phyloP scores from a whole-genome alignment of 2,329 filamentous ascomycete genomes.

The Stagonosporopsis rhizophila region DNA sequence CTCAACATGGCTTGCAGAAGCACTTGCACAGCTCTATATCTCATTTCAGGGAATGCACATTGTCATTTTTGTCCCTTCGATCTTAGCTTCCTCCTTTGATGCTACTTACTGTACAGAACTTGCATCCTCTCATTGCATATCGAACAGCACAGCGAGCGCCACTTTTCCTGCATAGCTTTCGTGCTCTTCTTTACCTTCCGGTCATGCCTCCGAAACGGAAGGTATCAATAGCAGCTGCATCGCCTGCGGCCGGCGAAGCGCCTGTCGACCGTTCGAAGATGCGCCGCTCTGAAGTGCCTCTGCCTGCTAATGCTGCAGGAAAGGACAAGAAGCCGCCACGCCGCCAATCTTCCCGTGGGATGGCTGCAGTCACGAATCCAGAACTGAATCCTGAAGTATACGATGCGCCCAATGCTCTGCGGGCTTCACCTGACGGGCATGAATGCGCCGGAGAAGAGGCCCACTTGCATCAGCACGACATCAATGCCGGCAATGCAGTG shows the following conservation, averaged over 20 bases:
- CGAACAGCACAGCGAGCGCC: conserved; percentile 27
- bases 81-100: conserved; percentile 33
- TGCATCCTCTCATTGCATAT: conserved; percentile 28
- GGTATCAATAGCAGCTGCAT: conserved; percentile 34
- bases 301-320: conserved; percentile 27
- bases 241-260: conserved; percentile 17
- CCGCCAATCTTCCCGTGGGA: conserved; percentile 38
- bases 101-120: conserved; percentile 33
- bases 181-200: conserved; percentile 9
- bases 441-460: conserved; percentile 23
- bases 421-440: conserved; percentile 54
- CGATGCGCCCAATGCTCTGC: conserved; percentile 51
- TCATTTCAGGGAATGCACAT: conserved; percentile 4
- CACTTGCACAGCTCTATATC: conserved; percentile 10
- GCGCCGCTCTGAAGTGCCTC: conserved; percentile 34
- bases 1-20: conserved; percentile 22
- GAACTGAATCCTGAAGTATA: conserved; percentile 51
- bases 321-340: conserved; percentile 27
- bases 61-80: conserved; percentile 5
- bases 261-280: conserved; percentile 22
- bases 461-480: conserved; percentile 19
- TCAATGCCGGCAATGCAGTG: conserved; percentile 16
- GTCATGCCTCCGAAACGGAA: conserved; percentile 44
- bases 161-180: conserved; percentile 18
- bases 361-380: conserved; percentile 39